Base-by-base conservation (phyloP, 1,139 yeast species). In the Tardiomyces digboiensis region DNA sequence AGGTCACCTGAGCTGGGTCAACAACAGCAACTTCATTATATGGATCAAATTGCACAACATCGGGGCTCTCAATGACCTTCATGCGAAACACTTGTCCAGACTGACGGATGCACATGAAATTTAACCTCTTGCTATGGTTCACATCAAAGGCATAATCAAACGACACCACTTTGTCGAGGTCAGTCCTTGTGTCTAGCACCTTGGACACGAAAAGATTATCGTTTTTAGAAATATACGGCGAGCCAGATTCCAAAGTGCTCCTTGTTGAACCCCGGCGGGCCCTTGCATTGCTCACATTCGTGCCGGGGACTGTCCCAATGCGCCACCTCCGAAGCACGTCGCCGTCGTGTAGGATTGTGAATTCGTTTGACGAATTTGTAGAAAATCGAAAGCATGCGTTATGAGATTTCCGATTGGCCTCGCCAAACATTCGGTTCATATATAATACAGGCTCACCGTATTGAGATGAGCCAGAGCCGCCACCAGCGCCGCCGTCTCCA, bases 61-160 rank as follows among this genome's bases (percentile, higher is more conserved):
- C 79, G 29, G 82, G 79, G 43, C 83, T 76, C 58, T 85, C 93
- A 1, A 71, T 67, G 1, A 81, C 84, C 0, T 82, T 76, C 91
- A 85, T 85, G 48, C 85, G 70, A 62, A 84, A 88, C 0, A 87
- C 82, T 41, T 86, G 82, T 2, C 96, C 96, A 1, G 94, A 82
- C 57, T 86, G 94, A 51, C 95, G 70, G 83, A 88, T 83, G 61
- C 96, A 88, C 33, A 88, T 80, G 51, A 85, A 73, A 36, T 76
- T 74, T n/a, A 76, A 43, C 36, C 36, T 39, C 7, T 46, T 44
- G 29, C 29, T 70, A 39, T 64, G 63, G 14, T 58, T 58, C 21
- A 67, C 68, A 52, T 80, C 81, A 1, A 86, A 81, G 3, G 82
- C 78, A 59, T 87, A 88, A 59, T 88, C 96, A 63, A 82, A 87